Percentiles rank a stretch among this genome's conserved stretches.
Conservation (phyloP, 768 basidiomycete species). For the Coprinopsis sp. region DNA sequence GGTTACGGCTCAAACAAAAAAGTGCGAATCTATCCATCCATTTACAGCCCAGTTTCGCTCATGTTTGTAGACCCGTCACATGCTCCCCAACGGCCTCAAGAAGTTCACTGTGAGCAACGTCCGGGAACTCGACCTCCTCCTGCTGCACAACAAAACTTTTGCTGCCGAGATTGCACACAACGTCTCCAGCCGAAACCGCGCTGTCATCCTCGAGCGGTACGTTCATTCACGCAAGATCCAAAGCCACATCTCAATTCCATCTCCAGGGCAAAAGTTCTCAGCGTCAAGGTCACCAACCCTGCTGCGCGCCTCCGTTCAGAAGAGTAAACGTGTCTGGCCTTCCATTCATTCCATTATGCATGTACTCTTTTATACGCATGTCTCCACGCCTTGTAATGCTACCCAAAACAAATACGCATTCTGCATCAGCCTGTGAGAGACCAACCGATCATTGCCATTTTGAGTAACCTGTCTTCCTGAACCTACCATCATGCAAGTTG, state of each 20-base stretch:
- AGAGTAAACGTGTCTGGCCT: conserved; percentile 55
- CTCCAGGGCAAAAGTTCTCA: conserved; percentile 73
- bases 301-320: conserved; percentile 92
- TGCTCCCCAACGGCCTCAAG: conserved; percentile 94
- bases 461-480: neutral
- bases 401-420: neutral
- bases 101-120: conserved; percentile 94
- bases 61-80: conserved; percentile 71
- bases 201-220: conserved; percentile 82
- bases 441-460: neutral
- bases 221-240: no score
- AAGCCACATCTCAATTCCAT: no score
- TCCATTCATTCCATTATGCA: conserved; percentile 46
- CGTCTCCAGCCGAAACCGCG: conserved; percentile 94
- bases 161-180: conserved; percentile 96
- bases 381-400: conserved; percentile 18
- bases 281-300: conserved; percentile 92
- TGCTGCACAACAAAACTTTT: conserved; percentile 97
- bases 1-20: conserved; percentile 91
- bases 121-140: conserved; percentile 88
- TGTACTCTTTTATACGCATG: conserved; percentile 54
- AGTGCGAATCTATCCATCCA: conserved; percentile 31
- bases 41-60: conserved; percentile 31
- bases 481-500: conserved; percentile 1
- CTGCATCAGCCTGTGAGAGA: neutral